Evolutionary conservation across 2,329 filamentous ascomycete species (phyloP), one percentile per base, ranked within the genome.

Genomic region (Microascus cirrosus): DNA sequence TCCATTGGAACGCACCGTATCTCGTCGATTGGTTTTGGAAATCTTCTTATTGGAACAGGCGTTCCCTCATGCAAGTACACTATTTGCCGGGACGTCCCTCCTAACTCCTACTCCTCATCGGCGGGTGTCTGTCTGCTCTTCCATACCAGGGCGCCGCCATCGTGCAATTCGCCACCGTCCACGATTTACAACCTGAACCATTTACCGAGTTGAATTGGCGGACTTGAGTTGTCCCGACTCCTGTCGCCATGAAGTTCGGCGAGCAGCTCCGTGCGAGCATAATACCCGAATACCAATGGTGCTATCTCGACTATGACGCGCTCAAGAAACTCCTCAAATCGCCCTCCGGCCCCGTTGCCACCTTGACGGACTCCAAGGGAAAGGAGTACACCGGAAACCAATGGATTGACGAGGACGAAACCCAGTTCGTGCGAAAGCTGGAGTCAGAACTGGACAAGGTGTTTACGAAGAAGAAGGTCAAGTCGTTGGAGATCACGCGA

Each of bases 261-360:
- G 90, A 96, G 74, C 92, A 99, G 80, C 85, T 99, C 68, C 90
- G 90, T 63, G 93, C 90, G 67, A 96, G 92, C 70, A 82, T 96
- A 69, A 95, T 97, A 74, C 91, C 89, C 78, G 92, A 97, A 75
- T 99, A 95, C 77, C 86, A 92, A 72, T 96, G 92, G 86, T 90
- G 96, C 78, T 99, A 99, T 76, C 96, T 99, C 74, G 88, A 90
- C 74, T 99, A 99, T 76, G 92, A 96, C 71, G 89, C 87, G 63
- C 82, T 99, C 55, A 99, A 99, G 76, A 79, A 82, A 64, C 85
- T 90, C 63, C 84, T 99, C 61, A 94, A 93, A 74, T 84, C 82
- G 60, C 82, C 85, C 60, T 87, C 80, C 63, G 82, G 84, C 60
- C 67, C 72, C 3, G 57, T 64, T 59, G 64, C 60, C 59, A 24